These are phyloP conservation scores for Gracilaria vermiculophylla DNA, from an alignment of 23 red algal genomes.

Conservation along the genomic window DNA sequence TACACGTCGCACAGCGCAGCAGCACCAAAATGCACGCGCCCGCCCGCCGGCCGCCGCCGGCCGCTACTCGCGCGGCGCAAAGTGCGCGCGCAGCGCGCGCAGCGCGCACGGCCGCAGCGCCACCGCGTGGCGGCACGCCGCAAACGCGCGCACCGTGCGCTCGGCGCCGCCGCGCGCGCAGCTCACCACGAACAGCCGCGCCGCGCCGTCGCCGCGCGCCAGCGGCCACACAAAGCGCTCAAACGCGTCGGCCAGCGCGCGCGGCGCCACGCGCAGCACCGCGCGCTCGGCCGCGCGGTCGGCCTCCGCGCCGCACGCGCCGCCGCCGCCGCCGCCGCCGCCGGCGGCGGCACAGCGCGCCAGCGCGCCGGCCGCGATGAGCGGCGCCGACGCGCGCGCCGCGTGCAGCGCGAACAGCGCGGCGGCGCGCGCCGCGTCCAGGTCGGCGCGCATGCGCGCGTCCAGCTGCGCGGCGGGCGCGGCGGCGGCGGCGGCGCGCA, in stretches of 20 bases:
- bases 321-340: too few relatives aligned
- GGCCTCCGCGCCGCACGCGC: too few relatives aligned
- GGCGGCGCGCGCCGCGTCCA: background rate
- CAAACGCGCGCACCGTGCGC: slow-evolving; percentile 67
- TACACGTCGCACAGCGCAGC: slow-evolving; percentile 42
- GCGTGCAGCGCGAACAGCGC: background rate
- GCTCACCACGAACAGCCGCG: slow-evolving; percentile 30
- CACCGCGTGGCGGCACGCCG: background rate
- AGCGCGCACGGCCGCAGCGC: too few relatives aligned
- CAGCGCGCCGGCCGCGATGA: too few relatives aligned
- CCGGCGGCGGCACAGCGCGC: background rate
- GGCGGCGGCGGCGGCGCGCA: slow-evolving; percentile 5
- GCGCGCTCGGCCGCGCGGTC: too few relatives aligned
- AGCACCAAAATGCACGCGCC: too few relatives aligned
- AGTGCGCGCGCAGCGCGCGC: too few relatives aligned
- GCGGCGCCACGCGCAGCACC: slow-evolving; percentile 3
- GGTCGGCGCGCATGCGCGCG: background rate
- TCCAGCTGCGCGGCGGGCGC: background rate
- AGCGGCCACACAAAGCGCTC: slow-evolving; percentile 76
- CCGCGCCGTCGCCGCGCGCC: slow-evolving; percentile 3
- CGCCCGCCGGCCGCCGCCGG: too few relatives aligned
- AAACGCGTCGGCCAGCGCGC: slow-evolving; percentile 71
- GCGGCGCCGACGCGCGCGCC: too few relatives aligned
- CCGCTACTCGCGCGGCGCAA: background rate
- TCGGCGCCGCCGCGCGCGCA: slow-evolving; percentile 36